Base-by-base conservation (phyloP, 2,329 filamentous ascomycete genomes). In the Clarireedia hainanense region DNA sequence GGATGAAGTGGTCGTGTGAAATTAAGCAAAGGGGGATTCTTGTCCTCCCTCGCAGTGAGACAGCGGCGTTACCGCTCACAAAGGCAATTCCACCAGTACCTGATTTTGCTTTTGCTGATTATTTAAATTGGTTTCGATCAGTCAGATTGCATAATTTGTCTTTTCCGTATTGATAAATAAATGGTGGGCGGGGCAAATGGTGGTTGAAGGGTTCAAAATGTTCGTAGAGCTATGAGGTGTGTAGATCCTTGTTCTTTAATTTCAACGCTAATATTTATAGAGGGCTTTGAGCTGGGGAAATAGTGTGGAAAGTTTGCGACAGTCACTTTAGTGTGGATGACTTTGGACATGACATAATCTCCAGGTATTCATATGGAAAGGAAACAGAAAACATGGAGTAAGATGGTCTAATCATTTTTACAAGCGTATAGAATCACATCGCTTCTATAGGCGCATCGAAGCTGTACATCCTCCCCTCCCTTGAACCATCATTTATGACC, bases 391-490 rank as follows among this genome's bases (percentile, higher is more conserved):
- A 51, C 27, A 12, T 46, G 27, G 64, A 68, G 66, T 63, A 68
- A 67, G 64, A 65, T 66, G 60, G 55, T 69, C 64, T 68, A 66
- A 66, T 60, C 68, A 20, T 68, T 69, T 65, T 63, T 69, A 70
- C 68, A 68, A 56, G 60, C 57, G 60, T 59, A 65, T 62, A 64
- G 60, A 63, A 53, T 67, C 50, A 61, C 60, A 63, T 60, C 64
- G 59, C 61, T 58, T 62, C 61, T 61, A 63, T 59, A 55, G 50
- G 60, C 60, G 64, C 61, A 61, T 62, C 58, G 63, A 64, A 57
- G 62, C 64, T 63, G 60, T 64, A 67, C 61, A 69, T 53, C 61
- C 52, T 55, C 55, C 47, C 52, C 51, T 56, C 55, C 59, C 58
- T 36, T 55, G 50, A 60, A 52, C 57, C 58, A 37, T 59, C 57